A percentile compares a stretch with the other conserved stretches of the same genome.
These are phyloP conservation scores for Fusarium pseudonygamai DNA, from an alignment of 2,329 filamentous ascomycete genomes.

Conservation along the genomic window DNA sequence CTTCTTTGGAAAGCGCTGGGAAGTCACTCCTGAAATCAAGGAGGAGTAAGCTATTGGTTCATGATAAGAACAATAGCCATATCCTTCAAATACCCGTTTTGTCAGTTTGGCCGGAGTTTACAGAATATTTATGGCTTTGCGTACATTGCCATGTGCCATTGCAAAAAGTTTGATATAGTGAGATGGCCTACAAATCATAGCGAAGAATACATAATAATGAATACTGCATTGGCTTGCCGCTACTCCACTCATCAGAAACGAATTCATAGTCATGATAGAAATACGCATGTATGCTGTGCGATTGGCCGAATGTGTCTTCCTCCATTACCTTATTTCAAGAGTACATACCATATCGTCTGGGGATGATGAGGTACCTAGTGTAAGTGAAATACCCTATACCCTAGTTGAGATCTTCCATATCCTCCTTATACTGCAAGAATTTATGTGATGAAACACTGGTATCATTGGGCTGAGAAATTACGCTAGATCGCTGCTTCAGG, in stretches of 20 bases:
- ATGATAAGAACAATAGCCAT: neutral
- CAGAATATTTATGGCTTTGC: neutral
- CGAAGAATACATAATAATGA: neutral
- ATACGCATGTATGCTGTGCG: neutral
- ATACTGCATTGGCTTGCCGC: neutral
- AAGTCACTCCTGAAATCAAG: constrained; percentile 33
- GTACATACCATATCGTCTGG: neutral
- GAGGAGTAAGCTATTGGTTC: constrained; percentile 41
- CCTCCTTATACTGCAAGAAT: neutral
- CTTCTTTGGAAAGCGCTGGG: constrained; percentile 57
- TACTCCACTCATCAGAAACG: neutral
- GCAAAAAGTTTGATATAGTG: neutral
- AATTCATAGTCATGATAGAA: too few relatives aligned
- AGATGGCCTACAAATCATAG: neutral
- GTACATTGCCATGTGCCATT: neutral
- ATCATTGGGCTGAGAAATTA: neutral
- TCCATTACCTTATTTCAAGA: neutral
- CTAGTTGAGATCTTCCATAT: neutral
- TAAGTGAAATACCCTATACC: neutral
- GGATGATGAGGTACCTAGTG: neutral
- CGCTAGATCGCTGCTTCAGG: neutral
- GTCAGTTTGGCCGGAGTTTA: neutral
- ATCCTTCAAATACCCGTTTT: neutral
- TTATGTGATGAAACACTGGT: neutral
- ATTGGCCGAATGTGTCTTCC: neutral